Evolutionary conservation across 1,284 basidiomycete species (phyloP), one percentile per base, ranked within the genome.

Genomic region (Tilletia indica): DNA sequence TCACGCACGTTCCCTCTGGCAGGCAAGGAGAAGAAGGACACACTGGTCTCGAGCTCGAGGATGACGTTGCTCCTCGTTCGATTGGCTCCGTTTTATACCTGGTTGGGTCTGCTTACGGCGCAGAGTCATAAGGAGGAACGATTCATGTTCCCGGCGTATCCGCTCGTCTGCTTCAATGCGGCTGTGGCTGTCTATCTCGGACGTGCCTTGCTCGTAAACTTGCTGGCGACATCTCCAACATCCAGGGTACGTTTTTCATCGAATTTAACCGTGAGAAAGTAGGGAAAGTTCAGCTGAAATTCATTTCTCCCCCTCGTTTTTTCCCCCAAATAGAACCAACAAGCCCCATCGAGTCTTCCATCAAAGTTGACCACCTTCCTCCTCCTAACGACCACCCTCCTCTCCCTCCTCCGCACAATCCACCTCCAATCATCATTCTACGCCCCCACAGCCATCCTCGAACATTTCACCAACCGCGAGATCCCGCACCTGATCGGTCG

Each of bases 61-160:
- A 1, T 68, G 73, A 19, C 66, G 73, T 85, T 95, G 39, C 86
- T 98, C 54, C 88, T 88, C 0, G 81, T 95, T 70, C 89, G 95
- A 58, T 86, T 98, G 19, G 85, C 89, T 5, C 94, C 94, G 0
- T 89, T 96, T 79, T 98, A 99, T 86, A 78, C 97, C 38, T 99
- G 97, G 95, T 82, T 92, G 66, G 88, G 85, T 2, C 90, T 97
- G 75, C 86, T 99, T 75, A 90, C 89, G 8, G 75, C 87, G 1
- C 97, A 99, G 85, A 86, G 91, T 4, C 97, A 99, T 86, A 99
- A 99, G 86, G 97, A 99, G 85, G 97, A 99, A 84, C 88, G 97
- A 34, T 99, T 99, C 87, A 92, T 99, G 90, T 99, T 91, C 85
- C 96, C 97, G 0, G 91, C 90, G 1, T 99, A 97, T 85, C 91